Evolutionary conservation across 495 filamentous ascomycete species (phyloP).

Genomic region (Xylaria sp.): DNA sequence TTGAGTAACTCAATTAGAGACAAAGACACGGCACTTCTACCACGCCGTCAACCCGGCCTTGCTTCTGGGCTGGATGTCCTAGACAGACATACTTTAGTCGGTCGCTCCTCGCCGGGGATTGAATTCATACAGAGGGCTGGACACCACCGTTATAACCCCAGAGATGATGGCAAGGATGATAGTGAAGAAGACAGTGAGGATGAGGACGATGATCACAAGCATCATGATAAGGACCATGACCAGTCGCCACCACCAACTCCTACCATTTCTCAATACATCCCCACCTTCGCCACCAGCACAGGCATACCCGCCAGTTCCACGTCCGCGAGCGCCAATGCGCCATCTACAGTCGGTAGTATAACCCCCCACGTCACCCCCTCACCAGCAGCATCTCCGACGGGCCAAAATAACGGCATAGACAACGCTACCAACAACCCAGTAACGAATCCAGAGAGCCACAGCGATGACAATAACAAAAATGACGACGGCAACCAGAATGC

Average conservation of each 20-base stretch:
- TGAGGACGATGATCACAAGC: background rate
- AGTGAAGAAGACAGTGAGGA: background rate
- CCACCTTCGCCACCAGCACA: background rate
- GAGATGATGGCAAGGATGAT: background rate
- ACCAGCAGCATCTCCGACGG: background rate
- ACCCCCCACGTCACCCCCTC: background rate
- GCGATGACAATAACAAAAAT: conserved; percentile 5
- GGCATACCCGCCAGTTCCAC: background rate
- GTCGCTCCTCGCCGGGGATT: background rate
- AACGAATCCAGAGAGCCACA: background rate
- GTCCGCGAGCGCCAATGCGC: background rate
- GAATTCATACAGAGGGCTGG: background rate
- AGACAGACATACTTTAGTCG: background rate
- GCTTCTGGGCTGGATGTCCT: background rate
- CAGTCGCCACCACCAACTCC: background rate
- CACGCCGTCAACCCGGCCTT: background rate
- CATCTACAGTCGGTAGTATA: background rate
- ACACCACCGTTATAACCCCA: background rate
- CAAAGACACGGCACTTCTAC: background rate
- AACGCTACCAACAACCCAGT: background rate
- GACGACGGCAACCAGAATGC: background rate
- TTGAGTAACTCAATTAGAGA: background rate
- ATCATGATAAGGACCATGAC: background rate
- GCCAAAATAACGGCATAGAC: background rate
- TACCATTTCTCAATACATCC: background rate